A percentile compares a stretch with the other conserved stretches of the same genome.
These are phyloP conservation scores for Croton laevigatus DNA, from an alignment of 441 rosid genomes.

Conservation along the genomic window DNA sequence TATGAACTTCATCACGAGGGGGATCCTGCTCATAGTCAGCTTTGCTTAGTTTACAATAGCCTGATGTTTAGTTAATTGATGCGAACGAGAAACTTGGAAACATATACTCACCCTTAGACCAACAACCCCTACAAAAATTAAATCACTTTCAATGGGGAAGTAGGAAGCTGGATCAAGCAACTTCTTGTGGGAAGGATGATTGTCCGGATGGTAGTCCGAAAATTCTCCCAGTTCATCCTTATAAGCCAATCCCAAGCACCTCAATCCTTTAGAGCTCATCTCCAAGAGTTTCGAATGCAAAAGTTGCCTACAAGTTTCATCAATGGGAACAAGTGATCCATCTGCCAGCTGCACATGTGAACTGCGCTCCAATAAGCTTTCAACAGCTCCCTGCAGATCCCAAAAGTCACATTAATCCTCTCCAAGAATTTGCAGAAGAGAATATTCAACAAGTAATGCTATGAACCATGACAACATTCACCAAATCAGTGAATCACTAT, in stretches of 20 bases:
- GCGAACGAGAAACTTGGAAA: slow-evolving; percentile 5
- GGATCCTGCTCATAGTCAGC: slow-evolving; percentile 52
- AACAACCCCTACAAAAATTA: slow-evolving; percentile 72
- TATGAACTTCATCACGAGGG: slow-evolving; percentile 78
- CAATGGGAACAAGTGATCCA: slow-evolving; percentile 67
- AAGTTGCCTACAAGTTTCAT: slow-evolving; percentile 63
- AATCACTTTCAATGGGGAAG: slow-evolving; percentile 58
- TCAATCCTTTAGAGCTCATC: slow-evolving; percentile 82
- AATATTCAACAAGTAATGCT: slow-evolving; percentile 1
- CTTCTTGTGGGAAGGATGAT: slow-evolving; percentile 81
- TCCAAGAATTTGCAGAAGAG: not conserved
- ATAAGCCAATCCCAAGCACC: slow-evolving; percentile 83
- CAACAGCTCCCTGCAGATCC: slow-evolving; percentile 75
- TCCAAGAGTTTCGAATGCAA: slow-evolving; percentile 55
- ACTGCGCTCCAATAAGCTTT: slow-evolving; percentile 78
- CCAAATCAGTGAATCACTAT: not conserved
- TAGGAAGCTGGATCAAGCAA: slow-evolving; percentile 76
- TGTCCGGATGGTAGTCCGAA: slow-evolving; percentile 58
- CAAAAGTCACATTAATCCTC: slow-evolving; percentile 8
- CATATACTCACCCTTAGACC: slow-evolving; percentile 62
- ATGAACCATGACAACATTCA: not conserved
- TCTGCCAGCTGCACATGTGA: slow-evolving; percentile 71
- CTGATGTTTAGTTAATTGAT: not conserved
- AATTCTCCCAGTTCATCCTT: slow-evolving; percentile 80
- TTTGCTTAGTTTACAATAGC: slow-evolving; percentile 2